These are phyloP conservation scores for Blastobotrys terrestris DNA, from an alignment of 805 yeast species.

Conservation along the genomic window DNA sequence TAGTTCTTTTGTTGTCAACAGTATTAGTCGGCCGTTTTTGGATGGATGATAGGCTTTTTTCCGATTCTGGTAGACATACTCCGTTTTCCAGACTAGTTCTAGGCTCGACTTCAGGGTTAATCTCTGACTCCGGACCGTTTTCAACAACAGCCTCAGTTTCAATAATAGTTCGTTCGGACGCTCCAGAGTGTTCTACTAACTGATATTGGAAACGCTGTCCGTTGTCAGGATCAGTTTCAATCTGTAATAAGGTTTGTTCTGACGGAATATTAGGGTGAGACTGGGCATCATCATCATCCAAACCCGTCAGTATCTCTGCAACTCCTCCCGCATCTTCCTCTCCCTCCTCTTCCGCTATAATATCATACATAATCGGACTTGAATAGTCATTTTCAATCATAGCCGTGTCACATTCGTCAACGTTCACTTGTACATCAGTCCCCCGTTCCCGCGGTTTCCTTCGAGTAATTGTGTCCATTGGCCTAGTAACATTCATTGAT, in stretches of 20 bases:
- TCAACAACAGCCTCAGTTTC: too few species aligned
- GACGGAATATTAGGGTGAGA: too few species aligned
- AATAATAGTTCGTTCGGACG: too few species aligned
- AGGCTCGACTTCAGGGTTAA: too few species aligned
- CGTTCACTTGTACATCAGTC: not conserved
- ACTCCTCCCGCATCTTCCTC: not conserved
- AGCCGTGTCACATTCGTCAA: not conserved
- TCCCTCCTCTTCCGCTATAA: not conserved
- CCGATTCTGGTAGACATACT: too few species aligned
- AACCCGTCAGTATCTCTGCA: not conserved
- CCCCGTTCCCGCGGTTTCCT: not conserved
- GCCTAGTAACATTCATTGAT: not conserved
- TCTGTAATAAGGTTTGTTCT: too few species aligned
- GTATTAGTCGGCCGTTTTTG: too few species aligned
- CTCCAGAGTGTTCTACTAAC: too few species aligned
- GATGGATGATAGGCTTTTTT: too few species aligned
- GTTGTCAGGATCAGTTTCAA: conserved; percentile 2
- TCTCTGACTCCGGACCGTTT: too few species aligned
- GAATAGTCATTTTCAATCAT: not conserved
- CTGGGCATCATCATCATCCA: not conserved
- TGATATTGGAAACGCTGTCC: too few species aligned
- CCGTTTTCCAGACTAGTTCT: too few species aligned
- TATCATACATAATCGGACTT: not conserved
- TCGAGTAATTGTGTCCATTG: not conserved
- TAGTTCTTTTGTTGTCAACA: not conserved